Evolutionary conservation across 768 basidiomycete species (phyloP).

Genomic region (Lactifluus pinguis): DNA sequence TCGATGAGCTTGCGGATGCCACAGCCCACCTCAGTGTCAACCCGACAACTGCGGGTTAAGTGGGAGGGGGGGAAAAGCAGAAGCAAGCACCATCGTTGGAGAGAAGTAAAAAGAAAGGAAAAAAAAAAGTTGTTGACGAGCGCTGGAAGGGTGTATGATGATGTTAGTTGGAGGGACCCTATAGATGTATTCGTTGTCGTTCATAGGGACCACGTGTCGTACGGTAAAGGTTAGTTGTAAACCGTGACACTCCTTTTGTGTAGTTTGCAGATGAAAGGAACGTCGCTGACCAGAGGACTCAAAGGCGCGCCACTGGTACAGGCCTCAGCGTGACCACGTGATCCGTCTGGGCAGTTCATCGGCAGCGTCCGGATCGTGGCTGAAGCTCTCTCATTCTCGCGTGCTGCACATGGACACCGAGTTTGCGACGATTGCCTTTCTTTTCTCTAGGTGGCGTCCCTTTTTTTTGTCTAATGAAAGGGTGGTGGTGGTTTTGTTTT

Average conservation of each 20-base stretch:
- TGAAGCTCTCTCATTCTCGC: too few relatives aligned
- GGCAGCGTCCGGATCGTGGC: conserved; percentile 12
- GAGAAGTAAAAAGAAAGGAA: not conserved
- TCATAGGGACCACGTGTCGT: not conserved
- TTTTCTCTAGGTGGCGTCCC: not conserved
- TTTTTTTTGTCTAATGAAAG: not conserved
- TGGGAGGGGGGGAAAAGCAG: not conserved
- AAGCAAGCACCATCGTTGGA: not conserved
- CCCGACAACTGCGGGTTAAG: not conserved
- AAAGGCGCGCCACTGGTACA: too few relatives aligned
- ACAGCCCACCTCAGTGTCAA: conserved; percentile 33
- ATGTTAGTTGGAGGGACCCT: not conserved
- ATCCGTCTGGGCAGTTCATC: not conserved
- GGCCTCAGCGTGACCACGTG: too few relatives aligned
- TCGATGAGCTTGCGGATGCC: conserved; percentile 55
- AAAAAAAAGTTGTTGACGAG: not conserved
- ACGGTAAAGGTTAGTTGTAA: not conserved
- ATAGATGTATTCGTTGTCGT: not conserved
- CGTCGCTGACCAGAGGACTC: too few relatives aligned
- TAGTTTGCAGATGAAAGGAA: too few relatives aligned
- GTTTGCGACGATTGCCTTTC: conserved; percentile 3
- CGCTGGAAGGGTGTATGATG: not conserved
- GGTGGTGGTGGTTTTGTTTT: too few relatives aligned
- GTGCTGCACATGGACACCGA: too few relatives aligned
- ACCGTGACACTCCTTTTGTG: too few relatives aligned